Conservation (phyloP, 2,329 filamentous ascomycete genomes). For the Didymella sp. region DNA sequence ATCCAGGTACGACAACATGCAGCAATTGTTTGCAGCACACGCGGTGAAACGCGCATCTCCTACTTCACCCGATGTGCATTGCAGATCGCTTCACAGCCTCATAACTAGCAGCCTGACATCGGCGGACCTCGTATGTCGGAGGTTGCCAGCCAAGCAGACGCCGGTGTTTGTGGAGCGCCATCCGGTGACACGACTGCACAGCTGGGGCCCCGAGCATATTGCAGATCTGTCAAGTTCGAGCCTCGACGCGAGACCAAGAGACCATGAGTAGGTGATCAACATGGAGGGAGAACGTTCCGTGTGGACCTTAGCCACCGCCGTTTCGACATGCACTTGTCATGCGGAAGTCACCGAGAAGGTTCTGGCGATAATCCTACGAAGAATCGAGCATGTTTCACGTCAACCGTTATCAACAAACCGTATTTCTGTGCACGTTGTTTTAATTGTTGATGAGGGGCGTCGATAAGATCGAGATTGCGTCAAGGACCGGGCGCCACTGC, state of each 20-base stretch:
- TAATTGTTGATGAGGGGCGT: not conserved
- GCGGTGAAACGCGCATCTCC: not conserved
- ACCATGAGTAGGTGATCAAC: slow-evolving; percentile 14
- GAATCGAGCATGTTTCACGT: not conserved
- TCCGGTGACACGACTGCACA: not conserved
- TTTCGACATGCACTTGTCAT: slow-evolving; percentile 1
- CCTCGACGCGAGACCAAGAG: slow-evolving; percentile 16
- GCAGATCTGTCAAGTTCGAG: not conserved
- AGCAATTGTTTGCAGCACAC: slow-evolving; percentile 13
- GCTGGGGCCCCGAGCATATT: not conserved
- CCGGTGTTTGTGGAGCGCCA: slow-evolving; percentile 6
- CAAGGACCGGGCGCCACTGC: slow-evolving; percentile 2
- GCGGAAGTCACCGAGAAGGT: not conserved
- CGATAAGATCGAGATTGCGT: not conserved
- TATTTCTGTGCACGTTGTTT: not conserved
- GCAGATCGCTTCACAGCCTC: slow-evolving; percentile 15
- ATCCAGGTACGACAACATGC: slow-evolving; percentile 1
- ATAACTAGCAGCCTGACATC: not conserved
- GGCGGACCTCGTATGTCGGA: not conserved
- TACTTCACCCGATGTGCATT: not conserved
- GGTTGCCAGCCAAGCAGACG: not conserved
- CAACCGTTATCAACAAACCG: not conserved
- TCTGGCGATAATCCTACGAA: not conserved
- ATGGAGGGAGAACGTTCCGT: not conserved
- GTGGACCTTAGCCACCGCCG: slow-evolving; percentile 1